Conservation (phyloP, 2,329 filamentous ascomycete genomes). For the Colletotrichum destructivum region DNA sequence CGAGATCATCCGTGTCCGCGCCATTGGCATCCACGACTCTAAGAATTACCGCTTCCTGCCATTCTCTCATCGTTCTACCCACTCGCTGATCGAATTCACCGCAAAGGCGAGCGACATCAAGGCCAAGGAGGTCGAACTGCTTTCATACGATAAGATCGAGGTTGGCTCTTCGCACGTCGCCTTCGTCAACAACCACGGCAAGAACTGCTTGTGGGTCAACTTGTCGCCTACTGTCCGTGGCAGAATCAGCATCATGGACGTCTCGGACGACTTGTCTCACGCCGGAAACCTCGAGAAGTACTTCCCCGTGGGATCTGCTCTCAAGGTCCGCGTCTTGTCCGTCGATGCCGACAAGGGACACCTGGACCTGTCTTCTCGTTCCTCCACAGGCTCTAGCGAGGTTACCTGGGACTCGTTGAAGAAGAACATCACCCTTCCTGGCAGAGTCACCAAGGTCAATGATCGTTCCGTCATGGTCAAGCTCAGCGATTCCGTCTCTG, state of each 20-base stretch:
- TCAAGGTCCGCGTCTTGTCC: constrained; percentile 83
- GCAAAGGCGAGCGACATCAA: constrained; percentile 80
- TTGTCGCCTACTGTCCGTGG: constrained; percentile 90
- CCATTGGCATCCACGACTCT: constrained; percentile 91
- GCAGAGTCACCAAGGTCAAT: constrained; percentile 86
- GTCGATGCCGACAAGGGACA: constrained; percentile 81
- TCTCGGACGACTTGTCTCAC: constrained; percentile 87
- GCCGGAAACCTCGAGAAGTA: constrained; percentile 82
- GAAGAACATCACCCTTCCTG: constrained; percentile 85
- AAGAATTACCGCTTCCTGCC: constrained; percentile 93
- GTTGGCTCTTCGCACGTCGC: constrained; percentile 81
- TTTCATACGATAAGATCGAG: constrained; percentile 81
- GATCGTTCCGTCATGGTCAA: constrained; percentile 90
- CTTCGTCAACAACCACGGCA: constrained; percentile 90
- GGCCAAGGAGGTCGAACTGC: constrained; percentile 58
- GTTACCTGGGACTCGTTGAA: constrained; percentile 81
- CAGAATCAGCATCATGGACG: constrained; percentile 84
- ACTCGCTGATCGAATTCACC: constrained; percentile 89
- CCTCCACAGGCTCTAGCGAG: constrained; percentile 68
- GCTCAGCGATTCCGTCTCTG: constrained; percentile 84
- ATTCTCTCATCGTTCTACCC: constrained; percentile 86
- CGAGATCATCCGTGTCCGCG: constrained; percentile 79
- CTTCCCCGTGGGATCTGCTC: constrained; percentile 91
- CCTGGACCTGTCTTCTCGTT: constrained; percentile 86
- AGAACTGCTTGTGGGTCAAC: constrained; percentile 90